Conservation (phyloP, 192 early-diverging fungal species). For the Backusella parvicylindrica region DNA sequence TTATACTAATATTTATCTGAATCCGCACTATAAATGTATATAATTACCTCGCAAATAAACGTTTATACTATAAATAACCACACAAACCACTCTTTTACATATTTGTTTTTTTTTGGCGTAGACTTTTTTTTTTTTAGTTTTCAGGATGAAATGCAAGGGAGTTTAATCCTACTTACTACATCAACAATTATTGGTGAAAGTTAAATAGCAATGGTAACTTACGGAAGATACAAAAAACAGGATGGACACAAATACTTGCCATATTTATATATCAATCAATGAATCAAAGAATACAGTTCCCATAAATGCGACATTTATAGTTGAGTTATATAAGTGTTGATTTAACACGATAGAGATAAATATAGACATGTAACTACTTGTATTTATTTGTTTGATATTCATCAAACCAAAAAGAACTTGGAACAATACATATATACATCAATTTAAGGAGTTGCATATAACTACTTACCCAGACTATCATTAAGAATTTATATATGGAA, state of each 20-base stretch:
- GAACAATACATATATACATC: not conserved
- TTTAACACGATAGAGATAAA: not conserved
- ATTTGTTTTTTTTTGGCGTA: not conserved
- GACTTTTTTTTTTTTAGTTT: not conserved
- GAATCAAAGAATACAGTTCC: not conserved
- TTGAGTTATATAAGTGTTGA: too few species aligned
- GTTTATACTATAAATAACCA: not conserved
- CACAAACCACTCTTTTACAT: not conserved
- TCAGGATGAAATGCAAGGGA: not conserved
- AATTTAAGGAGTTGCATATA: not conserved
- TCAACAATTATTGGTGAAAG: not conserved
- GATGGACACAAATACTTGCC: not conserved
- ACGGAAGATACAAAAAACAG: not conserved
- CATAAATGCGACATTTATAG: too few species aligned
- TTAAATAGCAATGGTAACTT: not conserved
- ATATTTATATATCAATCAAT: not conserved
- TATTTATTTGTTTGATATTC: not conserved
- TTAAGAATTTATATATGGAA: too few species aligned
- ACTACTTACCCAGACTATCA: not conserved
- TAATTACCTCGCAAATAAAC: not conserved
- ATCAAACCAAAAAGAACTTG: not conserved
- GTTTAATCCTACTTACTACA: not conserved
- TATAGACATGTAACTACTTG: not conserved
- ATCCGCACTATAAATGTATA: not conserved
- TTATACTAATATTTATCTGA: not conserved